Base-by-base conservation (phyloP, 2,329 filamentous ascomycete genomes). In the Emergomyces africanus region DNA sequence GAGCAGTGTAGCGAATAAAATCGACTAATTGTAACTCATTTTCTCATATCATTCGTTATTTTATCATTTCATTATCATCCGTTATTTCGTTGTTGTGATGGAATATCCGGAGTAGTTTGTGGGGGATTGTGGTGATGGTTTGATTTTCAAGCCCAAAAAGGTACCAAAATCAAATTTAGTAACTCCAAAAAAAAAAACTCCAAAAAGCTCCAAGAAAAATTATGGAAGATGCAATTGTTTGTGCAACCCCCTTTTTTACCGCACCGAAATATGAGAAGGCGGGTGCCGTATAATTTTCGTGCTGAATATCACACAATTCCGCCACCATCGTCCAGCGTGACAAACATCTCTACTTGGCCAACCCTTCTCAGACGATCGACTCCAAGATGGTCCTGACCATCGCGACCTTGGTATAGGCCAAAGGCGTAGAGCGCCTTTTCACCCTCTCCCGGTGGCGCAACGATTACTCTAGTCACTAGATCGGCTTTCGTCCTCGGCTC, bases 401-500 rank as follows among this genome's bases (percentile, higher is more conserved):
- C 83, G 30, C 81, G 74, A 0, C 82, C 83, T 2, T 77, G 70
- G 62, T 80, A 82, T 20, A 82, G 75, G 1, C 81, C 82, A 66
- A 84, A 83, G 0, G 77, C 81, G 64, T 83, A 86, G 56, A 72
- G 72, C 9, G 76, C 67, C 49, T 68, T 62, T 5, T 70, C 63
- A 18, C 70, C 67, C 46, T 75, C 74, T 1, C 71, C 71, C 0
- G 72, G 72, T 0, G 74, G 71, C 0, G 72, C 77, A 74, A 49
- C 82, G 56, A 89, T 84, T 2, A 96, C 75, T 48, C 87, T 78
- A 0, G 81, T 83, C 25, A 86, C 79, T 23, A 96, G 79, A 63
- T 90, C 86, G 0, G 77, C 77, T 63, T 85, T 86, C n/a, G 79
- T 84, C 33, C 79, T 77, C 2, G 86, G 83, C 42, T 84, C 81